A percentile compares a stretch with the other conserved stretches of the same genome.
These are phyloP conservation scores for Curvularia eragrostidis DNA, from an alignment of 2,329 filamentous ascomycete species.

Conservation along the genomic window DNA sequence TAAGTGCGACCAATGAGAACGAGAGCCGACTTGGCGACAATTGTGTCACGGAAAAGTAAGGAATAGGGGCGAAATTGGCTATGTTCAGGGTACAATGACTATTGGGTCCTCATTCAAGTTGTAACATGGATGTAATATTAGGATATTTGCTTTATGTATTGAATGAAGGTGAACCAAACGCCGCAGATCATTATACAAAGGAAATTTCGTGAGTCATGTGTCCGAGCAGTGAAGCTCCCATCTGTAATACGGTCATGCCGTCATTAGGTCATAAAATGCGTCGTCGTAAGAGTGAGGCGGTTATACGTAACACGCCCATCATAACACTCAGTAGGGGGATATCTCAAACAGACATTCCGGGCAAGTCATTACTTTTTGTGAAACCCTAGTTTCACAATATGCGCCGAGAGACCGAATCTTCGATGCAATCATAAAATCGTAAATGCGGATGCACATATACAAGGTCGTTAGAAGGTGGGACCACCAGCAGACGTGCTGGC, in stretches of 20 bases:
- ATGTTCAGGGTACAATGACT: background rate
- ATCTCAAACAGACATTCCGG: constrained; percentile 35
- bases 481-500: constrained; percentile 33
- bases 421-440: constrained; percentile 45
- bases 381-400: constrained; percentile 30
- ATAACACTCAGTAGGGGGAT: constrained; percentile 45
- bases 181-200: constrained; percentile 15
- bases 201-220: constrained; percentile 21
- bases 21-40: background rate
- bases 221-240: constrained; percentile 19
- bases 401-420: constrained; percentile 29
- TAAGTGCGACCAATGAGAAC: background rate
- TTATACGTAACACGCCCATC: constrained; percentile 38
- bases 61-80: background rate
- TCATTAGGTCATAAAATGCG: constrained; percentile 39
- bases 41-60: background rate
- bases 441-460: constrained; percentile 27
- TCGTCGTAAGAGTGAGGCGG: constrained; percentile 48
- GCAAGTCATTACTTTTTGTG: constrained; percentile 38
- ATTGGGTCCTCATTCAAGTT: background rate
- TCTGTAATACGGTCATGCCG: constrained; percentile 28
- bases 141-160: constrained; percentile 8
- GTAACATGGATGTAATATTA: constrained; percentile 15
- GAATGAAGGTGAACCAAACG: constrained; percentile 9
- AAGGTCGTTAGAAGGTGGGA: constrained; percentile 26